These are phyloP conservation scores for Lentithecium fluviatile DNA, from an alignment of 495 filamentous ascomycete genomes.

Conservation along the genomic window DNA sequence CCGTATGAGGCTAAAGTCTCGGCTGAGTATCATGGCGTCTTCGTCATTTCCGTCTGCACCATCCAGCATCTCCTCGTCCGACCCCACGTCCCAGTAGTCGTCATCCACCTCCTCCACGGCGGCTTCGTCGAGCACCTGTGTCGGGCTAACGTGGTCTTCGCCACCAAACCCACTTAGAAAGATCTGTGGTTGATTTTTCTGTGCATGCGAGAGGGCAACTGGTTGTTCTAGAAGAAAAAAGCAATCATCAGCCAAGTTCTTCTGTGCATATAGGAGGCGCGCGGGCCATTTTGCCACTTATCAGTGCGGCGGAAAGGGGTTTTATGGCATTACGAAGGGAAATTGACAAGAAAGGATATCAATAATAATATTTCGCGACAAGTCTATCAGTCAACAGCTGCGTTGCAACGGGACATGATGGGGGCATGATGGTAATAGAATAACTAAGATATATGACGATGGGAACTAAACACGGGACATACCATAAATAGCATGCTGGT, in stretches of 20 bases:
- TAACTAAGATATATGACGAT: conserved; percentile 19
- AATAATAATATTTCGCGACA: conserved; percentile 7
- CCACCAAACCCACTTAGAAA: conserved; percentile 23
- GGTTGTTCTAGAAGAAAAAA: conserved; percentile 32
- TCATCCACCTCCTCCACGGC: conserved; percentile 55
- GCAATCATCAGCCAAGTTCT: conserved; percentile 27
- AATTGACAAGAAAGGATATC: not conserved
- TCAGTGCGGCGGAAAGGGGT: not conserved
- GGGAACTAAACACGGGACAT: conserved; percentile 36
- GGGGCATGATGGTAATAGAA: conserved; percentile 12
- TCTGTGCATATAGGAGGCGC: conserved; percentile 3
- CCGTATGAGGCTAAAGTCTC: conserved; percentile 49
- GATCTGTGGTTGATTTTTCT: conserved; percentile 10
- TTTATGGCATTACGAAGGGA: conserved; percentile 8
- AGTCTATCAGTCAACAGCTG: conserved; percentile 30
- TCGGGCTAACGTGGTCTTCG: conserved; percentile 39
- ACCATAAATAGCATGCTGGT: conserved; percentile 35
- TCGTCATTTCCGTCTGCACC: conserved; percentile 51
- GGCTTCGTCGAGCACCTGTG: conserved; percentile 38
- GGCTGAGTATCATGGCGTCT: conserved; percentile 33
- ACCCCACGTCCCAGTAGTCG: conserved; percentile 62
- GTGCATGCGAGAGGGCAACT: conserved; percentile 9
- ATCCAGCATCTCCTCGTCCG: conserved; percentile 63
- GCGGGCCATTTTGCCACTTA: not conserved
- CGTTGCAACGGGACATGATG: conserved; percentile 30